phyloP scores from a whole-genome alignment of 306 rosid species.

The Senna siamea region DNA sequence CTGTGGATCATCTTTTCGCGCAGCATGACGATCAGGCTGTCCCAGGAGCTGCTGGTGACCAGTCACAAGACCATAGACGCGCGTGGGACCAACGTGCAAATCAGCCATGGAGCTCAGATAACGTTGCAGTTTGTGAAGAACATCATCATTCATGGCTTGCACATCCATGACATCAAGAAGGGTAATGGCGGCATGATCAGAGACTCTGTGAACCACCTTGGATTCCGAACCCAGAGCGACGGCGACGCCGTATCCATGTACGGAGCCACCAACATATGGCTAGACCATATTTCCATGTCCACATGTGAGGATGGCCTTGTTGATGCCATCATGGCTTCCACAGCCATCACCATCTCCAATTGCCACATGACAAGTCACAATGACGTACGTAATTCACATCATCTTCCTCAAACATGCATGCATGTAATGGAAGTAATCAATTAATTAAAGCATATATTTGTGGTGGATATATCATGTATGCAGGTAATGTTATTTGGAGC shows the following conservation, averaged over 20 bases:
- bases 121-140: conserved; percentile 55
- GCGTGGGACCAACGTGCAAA: conserved; percentile 56
- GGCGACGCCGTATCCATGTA: conserved; percentile 63
- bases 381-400: conserved; percentile 40
- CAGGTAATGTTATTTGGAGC: conserved; percentile 66
- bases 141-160: conserved; percentile 51
- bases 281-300: conserved; percentile 59
- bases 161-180: conserved; percentile 44
- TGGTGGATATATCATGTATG: background rate
- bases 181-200: conserved; percentile 49
- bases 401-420: background rate
- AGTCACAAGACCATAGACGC: conserved; percentile 62
- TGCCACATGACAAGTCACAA: conserved; percentile 56
- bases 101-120: conserved; percentile 54
- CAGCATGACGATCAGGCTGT: conserved; percentile 46
- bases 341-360: conserved; percentile 63
- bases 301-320: conserved; percentile 55
- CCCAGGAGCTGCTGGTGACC: conserved; percentile 44
- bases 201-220: conserved; percentile 51
- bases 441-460: too few relatives aligned
- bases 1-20: conserved; percentile 53
- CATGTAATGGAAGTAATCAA: too few relatives aligned
- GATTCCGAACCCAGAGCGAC: conserved; percentile 47
- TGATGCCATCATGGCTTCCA: conserved; percentile 51
- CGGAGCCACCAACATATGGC: conserved; percentile 56